Evolutionary conservation across 768 basidiomycete genomes (phyloP).

Genomic region (Rhodosporidiobolus odoratus): DNA sequence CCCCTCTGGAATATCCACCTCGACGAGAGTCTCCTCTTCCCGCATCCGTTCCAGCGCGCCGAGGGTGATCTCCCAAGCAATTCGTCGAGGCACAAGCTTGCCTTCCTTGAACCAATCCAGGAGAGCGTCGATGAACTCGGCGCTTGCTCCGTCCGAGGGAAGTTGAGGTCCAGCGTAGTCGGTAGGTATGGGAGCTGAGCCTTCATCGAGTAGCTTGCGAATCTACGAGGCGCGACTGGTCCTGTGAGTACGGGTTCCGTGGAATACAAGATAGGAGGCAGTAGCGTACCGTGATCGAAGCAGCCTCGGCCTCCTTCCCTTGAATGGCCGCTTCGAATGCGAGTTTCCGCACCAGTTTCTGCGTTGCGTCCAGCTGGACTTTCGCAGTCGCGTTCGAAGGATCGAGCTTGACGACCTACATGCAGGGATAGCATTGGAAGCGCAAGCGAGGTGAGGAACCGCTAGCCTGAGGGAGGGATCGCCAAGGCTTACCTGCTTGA

Average conservation of each 20-base stretch:
- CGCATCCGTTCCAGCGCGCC: conserved; percentile 71
- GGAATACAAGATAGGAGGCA: neutral
- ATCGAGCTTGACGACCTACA: conserved; percentile 63
- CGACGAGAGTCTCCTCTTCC: conserved; percentile 74
- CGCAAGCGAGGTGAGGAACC: conserved; percentile 44
- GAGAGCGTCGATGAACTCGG: conserved; percentile 75
- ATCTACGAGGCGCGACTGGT: conserved; percentile 1
- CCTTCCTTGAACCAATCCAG: conserved; percentile 88
- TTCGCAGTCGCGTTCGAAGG: conserved; percentile 77
- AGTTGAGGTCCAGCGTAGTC: conserved; percentile 72
- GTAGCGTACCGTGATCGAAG: conserved; percentile 65
- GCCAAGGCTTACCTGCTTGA: conserved; percentile 57
- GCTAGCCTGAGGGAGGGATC: too few relatives aligned
- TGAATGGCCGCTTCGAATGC: conserved; percentile 57
- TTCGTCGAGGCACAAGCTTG: conserved; percentile 69
- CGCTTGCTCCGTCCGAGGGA: conserved; percentile 53
- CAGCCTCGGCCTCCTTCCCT: conserved; percentile 76
- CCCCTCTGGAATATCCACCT: conserved; percentile 67
- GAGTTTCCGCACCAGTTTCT: conserved; percentile 75
- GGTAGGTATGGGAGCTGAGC: conserved; percentile 57
- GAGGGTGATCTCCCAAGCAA: conserved; percentile 88
- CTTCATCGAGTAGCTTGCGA: conserved; percentile 35
- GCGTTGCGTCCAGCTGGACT: conserved; percentile 74
- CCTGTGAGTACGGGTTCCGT: neutral
- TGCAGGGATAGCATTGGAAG: conserved; percentile 58